A percentile compares a stretch with the other conserved stretches of the same genome.
Evolutionary conservation across 805 yeast genomes (phyloP).

Genomic region (Cyberlindnera sargentensis): DNA sequence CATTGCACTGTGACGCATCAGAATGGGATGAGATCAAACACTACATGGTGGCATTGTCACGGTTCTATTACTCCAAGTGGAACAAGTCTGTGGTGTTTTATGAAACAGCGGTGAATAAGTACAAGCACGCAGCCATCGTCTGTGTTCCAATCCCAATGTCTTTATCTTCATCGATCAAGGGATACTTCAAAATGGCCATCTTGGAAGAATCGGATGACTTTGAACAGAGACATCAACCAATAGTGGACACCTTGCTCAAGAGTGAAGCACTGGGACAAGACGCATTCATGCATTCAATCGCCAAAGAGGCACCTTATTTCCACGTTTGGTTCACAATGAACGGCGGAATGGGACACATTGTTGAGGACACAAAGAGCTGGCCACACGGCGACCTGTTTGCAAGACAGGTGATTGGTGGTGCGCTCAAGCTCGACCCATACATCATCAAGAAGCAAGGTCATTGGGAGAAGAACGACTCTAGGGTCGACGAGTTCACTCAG

Average conservation of each 20-base stretch:
- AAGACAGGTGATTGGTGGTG: slow-evolving; percentile 39
- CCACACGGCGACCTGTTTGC: slow-evolving; percentile 41
- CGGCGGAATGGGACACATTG: slow-evolving; percentile 46
- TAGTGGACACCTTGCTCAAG: slow-evolving; percentile 32
- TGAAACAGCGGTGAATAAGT: slow-evolving; percentile 31
- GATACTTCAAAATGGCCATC: slow-evolving; percentile 37
- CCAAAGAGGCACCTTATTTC: slow-evolving; percentile 42
- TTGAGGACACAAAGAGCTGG: slow-evolving; percentile 36
- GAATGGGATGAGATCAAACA: slow-evolving; percentile 37
- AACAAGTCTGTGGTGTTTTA: slow-evolving; percentile 36
- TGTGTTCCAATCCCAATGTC: slow-evolving; percentile 38
- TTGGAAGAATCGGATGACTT: slow-evolving; percentile 31
- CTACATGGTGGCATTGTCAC: slow-evolving; percentile 34
- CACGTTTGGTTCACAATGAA: slow-evolving; percentile 42
- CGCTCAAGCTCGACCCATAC: slow-evolving; percentile 32
- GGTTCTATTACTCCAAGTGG: slow-evolving; percentile 30
- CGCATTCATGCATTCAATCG: slow-evolving; percentile 30
- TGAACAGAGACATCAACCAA: slow-evolving; percentile 24
- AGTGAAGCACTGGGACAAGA: slow-evolving; percentile 18
- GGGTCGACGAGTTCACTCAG: slow-evolving; percentile 10
- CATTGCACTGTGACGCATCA: slow-evolving; percentile 34
- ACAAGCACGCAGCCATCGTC: slow-evolving; percentile 33
- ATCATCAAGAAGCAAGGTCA: slow-evolving; percentile 27
- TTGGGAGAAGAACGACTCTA: slow-evolving; percentile 14
- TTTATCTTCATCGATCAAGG: slow-evolving; percentile 25